Conservation (phyloP, 495 filamentous ascomycete species). For the Penicillium nucicola region DNA sequence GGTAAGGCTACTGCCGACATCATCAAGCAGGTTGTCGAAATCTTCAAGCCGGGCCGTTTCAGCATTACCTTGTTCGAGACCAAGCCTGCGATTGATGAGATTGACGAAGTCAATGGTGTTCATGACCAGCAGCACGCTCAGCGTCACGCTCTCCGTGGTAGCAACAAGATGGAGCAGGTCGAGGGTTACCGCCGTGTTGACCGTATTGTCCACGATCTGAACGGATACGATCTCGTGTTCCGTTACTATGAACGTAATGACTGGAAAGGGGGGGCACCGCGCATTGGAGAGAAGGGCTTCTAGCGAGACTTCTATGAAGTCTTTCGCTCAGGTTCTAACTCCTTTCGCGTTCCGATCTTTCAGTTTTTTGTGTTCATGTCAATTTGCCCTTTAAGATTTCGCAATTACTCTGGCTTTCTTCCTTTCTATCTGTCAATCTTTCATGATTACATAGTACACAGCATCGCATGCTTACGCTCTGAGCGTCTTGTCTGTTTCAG, state of each 20-base stretch:
- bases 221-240: conserved; percentile 97
- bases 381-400: not conserved
- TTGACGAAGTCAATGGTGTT: conserved; percentile 34
- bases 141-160: conserved; percentile 47
- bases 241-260: conserved; percentile 91
- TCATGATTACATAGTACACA: conserved; percentile 15
- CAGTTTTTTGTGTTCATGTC: conserved; percentile 7
- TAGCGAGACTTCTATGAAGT: conserved; percentile 14
- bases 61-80: conserved; percentile 96
- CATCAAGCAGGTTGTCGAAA: conserved; percentile 87
- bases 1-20: conserved; percentile 87
- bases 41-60: conserved; percentile 96
- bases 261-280: conserved; percentile 76
- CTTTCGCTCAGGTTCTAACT: not conserved
- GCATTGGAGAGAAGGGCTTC: conserved; percentile 61
- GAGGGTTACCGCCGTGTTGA: conserved; percentile 88
- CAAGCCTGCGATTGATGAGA: conserved; percentile 53
- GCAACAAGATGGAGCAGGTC: conserved; percentile 74
- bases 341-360: conserved; percentile 15
- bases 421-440: not conserved
- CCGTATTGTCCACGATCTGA: conserved; percentile 93
- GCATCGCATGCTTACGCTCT: conserved; percentile 23
- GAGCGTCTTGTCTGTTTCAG: conserved; percentile 10
- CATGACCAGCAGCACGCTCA: conserved; percentile 43
- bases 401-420: not conserved